Evolutionary conservation across 176 grass and related monocot species (phyloP), one percentile per base, ranked within the genome.

Genomic region (Ampelocalamus luodianensis): DNA sequence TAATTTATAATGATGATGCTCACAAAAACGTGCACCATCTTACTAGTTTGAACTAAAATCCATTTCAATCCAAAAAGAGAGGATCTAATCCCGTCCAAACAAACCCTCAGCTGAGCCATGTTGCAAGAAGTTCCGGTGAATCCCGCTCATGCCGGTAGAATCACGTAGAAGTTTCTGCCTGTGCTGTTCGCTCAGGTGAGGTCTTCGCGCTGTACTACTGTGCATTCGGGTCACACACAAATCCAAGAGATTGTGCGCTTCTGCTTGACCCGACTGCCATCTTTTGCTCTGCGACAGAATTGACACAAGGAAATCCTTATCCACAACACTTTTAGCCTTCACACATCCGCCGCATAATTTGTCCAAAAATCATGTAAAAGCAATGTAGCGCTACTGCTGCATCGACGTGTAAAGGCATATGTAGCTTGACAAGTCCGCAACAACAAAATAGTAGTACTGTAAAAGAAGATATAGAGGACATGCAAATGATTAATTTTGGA

Each of bases 401-500:
- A 6, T 72, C 29, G 18, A 37, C 26, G 23, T n/a, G 85, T 37
- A 22, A 59, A 60, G 77, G 73, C 51, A 34, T 34, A 34, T 34
- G 32, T 34, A 34, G 32, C 29, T 81, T 55, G 75, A 81, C 79
- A 76, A 73, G 44, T 26, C 43, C 71, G n/a, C 74, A 49, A 14
- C 36, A 65, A 72, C 67, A 55, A 36, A 40, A 36, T 54, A n/a
- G 7, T 46, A 34, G 13, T 16, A 61, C 32, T 34, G 51, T 55
- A 55, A 18, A 55, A 17, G 23, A 62, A 39, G 22, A 2, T 20
- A 4, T 17, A 43, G 3, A 27, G 45, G 8, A 48, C 58, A 50
- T 58, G 16, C 39, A 66, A 79, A 74, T 79, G 48, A 78, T 87
- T 83, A 9, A 10, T 50, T 66, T 60, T 73, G 27, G 54, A 54